A percentile compares a stretch with the other conserved stretches of the same genome.
These are phyloP conservation scores for Vachellia collinsii DNA, from an alignment of 306 rosid species.

Conservation along the genomic window DNA sequence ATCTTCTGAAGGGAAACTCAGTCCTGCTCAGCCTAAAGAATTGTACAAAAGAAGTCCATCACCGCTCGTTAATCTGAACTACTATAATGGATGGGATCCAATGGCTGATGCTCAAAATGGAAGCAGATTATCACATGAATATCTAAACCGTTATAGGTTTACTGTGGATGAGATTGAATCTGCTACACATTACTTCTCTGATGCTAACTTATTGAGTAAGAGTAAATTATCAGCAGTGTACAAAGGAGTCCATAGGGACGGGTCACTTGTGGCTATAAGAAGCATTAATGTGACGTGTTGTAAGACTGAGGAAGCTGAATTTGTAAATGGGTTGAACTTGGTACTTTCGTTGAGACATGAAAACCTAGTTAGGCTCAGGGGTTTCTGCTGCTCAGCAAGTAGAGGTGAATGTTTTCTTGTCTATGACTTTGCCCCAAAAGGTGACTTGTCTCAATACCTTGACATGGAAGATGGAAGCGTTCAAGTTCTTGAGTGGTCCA, in stretches of 20 bases:
- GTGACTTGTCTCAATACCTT: slow-evolving; percentile 70
- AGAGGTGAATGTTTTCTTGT: slow-evolving; percentile 92
- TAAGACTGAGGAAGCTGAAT: slow-evolving; percentile 83
- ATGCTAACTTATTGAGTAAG: slow-evolving; percentile 67
- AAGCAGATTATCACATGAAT: slow-evolving; percentile 54
- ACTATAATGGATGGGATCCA: slow-evolving; percentile 78
- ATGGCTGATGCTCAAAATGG: slow-evolving; percentile 53
- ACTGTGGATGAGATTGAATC: slow-evolving; percentile 93
- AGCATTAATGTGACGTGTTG: slow-evolving; percentile 75
- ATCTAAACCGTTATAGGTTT: slow-evolving; percentile 54
- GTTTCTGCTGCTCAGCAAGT: slow-evolving; percentile 90
- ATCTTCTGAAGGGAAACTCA: slow-evolving; percentile 60
- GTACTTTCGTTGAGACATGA: slow-evolving; percentile 74
- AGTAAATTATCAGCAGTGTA: slow-evolving; percentile 85
- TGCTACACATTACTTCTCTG: slow-evolving; percentile 86
- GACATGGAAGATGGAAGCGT: slow-evolving; percentile 67
- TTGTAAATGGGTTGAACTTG: slow-evolving; percentile 67
- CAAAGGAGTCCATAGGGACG: slow-evolving; percentile 83
- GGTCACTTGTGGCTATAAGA: slow-evolving; percentile 81
- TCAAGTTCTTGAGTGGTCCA: slow-evolving; percentile 79
- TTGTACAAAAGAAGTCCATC: slow-evolving; percentile 66
- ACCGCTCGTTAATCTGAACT: slow-evolving; percentile 81
- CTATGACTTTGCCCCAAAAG: slow-evolving; percentile 73
- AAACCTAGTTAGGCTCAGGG: slow-evolving; percentile 77
- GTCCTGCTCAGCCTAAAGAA: slow-evolving; percentile 72